Conservation (phyloP, 2,329 filamentous ascomycete genomes). For the Stemphylium lycopersici region DNA sequence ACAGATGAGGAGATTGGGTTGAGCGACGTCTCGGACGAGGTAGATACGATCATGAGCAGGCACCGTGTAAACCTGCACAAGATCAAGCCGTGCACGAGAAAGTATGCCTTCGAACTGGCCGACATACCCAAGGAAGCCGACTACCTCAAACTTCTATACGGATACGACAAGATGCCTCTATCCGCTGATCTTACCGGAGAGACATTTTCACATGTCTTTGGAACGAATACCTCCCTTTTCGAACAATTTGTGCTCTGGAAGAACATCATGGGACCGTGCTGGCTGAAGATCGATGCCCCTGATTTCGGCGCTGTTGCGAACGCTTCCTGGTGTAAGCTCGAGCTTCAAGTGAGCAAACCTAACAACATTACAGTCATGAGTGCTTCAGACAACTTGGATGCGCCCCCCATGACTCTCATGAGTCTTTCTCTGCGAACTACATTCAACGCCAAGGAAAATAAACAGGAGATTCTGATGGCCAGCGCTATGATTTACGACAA, state of each 20-base stretch:
- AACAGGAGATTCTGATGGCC: conserved; percentile 91
- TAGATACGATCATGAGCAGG: conserved; percentile 85
- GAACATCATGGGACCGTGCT: conserved; percentile 98
- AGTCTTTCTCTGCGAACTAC: conserved; percentile 86
- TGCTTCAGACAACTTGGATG: conserved; percentile 80
- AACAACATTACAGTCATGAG: conserved; percentile 73
- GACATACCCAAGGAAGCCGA: conserved; percentile 86
- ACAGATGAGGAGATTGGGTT: conserved; percentile 82
- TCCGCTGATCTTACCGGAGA: conserved; percentile 76
- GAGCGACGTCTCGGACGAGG: conserved; percentile 87
- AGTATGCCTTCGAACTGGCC: conserved; percentile 93
- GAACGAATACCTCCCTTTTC: conserved; percentile 89
- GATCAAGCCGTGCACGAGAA: conserved; percentile 86
- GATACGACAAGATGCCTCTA: conserved; percentile 81
- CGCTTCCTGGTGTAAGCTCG: conserved; percentile 95
- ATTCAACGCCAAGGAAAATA: conserved; percentile 91
- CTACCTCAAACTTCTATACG: conserved; percentile 95
- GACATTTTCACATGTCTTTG: conserved; percentile 94
- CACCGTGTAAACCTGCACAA: conserved; percentile 89
- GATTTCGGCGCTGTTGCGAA: conserved; percentile 87
- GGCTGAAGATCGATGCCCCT: conserved; percentile 87
- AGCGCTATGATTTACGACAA: conserved; percentile 94
- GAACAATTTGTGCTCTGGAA: conserved; percentile 99
- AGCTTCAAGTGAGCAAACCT: conserved; percentile 81
- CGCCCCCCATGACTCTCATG: conserved; percentile 93